These are phyloP conservation scores for Endocarpon pusillum DNA, from an alignment of 495 filamentous ascomycete genomes.

Conservation along the genomic window DNA sequence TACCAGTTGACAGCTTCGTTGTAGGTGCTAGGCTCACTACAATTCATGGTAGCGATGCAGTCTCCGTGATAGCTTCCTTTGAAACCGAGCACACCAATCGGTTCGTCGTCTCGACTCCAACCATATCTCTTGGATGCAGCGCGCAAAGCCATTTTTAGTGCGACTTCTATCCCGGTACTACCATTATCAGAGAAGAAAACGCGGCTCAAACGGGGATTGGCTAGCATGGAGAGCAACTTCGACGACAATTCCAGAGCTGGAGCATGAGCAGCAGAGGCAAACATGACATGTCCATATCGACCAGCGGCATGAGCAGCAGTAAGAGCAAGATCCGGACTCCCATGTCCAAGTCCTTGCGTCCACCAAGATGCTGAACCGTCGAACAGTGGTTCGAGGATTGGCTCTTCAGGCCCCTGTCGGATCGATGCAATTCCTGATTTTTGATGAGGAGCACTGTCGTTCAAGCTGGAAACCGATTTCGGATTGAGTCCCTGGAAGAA, in stretches of 20 bases:
- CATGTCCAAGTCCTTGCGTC: slow-evolving; percentile 70
- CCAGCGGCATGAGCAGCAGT: slow-evolving; percentile 62
- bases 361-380: slow-evolving; percentile 75
- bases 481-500: slow-evolving; percentile 44
- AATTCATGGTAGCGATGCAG: slow-evolving; percentile 70
- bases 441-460: too few species aligned
- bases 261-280: slow-evolving; percentile 53
- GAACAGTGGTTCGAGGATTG: slow-evolving; percentile 41
- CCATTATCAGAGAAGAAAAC: slow-evolving; percentile 71
- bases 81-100: slow-evolving; percentile 49
- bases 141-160: slow-evolving; percentile 60
- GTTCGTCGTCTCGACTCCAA: slow-evolving; percentile 35
- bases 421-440: not conserved
- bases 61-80: slow-evolving; percentile 69
- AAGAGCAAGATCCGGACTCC: slow-evolving; percentile 45
- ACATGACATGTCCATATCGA: slow-evolving; percentile 77
- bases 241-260: slow-evolving; percentile 50
- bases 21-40: slow-evolving; percentile 49
- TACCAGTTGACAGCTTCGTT: slow-evolving; percentile 74
- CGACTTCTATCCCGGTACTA: slow-evolving; percentile 63
- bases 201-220: slow-evolving; percentile 41
- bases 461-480: slow-evolving; percentile 2
- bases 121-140: slow-evolving; percentile 45
- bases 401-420: too few species aligned
- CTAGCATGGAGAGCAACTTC: slow-evolving; percentile 32